These are phyloP conservation scores for Plasmodium knowlesi DNA, from an alignment of 169 alveolate species.

Conservation along the genomic window DNA sequence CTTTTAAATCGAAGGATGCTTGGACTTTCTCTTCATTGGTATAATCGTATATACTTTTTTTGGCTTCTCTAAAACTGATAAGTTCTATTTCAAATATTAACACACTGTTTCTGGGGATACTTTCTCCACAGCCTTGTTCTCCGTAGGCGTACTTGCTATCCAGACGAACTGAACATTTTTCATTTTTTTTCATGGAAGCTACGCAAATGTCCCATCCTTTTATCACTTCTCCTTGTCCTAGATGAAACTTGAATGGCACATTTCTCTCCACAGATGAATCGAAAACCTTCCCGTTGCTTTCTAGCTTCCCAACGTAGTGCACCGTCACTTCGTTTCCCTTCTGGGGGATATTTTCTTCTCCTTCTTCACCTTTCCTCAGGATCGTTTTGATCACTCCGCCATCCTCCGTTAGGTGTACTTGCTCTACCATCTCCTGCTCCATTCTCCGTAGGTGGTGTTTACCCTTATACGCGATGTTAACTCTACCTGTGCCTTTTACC, in stretches of 20 bases:
- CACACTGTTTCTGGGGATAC: slow-evolving; percentile 87
- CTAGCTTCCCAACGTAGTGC: slow-evolving; percentile 88
- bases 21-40: slow-evolving; percentile 87
- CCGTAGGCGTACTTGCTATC: slow-evolving; percentile 86
- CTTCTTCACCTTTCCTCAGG: slow-evolving; percentile 61
- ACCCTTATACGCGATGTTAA: neutral
- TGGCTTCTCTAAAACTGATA: slow-evolving; percentile 79
- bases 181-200: slow-evolving; percentile 84
- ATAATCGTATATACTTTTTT: slow-evolving; percentile 82
- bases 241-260: slow-evolving; percentile 83
- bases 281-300: slow-evolving; percentile 83
- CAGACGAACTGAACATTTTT: slow-evolving; percentile 72
- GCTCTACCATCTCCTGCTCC: slow-evolving; percentile 1
- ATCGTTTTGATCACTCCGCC: slow-evolving; percentile 75
- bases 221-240: slow-evolving; percentile 87
- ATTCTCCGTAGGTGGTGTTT: neutral
- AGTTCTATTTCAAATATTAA: slow-evolving; percentile 87
- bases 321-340: slow-evolving; percentile 88
- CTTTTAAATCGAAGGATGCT: slow-evolving; percentile 85
- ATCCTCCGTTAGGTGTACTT: slow-evolving; percentile 58
- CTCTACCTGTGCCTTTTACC: neutral
- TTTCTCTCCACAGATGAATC: slow-evolving; percentile 87
- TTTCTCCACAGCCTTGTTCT: slow-evolving; percentile 85
- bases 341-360: slow-evolving; percentile 80
- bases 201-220: slow-evolving; percentile 88